Base-by-base conservation (phyloP, 1,139 yeast species). In the Candida tetrigidarum region DNA sequence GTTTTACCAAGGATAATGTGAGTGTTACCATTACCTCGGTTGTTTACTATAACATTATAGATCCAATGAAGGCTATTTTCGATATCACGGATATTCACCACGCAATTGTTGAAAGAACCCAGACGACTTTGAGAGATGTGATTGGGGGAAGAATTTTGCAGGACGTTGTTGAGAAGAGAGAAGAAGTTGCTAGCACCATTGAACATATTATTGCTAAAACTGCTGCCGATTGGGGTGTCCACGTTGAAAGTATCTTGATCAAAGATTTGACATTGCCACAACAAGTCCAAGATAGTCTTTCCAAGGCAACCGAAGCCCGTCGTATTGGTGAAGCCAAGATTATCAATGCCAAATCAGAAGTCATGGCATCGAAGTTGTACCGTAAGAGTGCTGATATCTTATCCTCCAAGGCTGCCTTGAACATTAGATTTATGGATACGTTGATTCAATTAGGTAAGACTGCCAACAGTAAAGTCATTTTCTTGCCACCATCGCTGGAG, bases 341-440 rank as follows among this genome's bases (percentile, higher is more conserved):
- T 57, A 84, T 85, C 59, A 82, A 83, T 52, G 91, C 91, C 30
- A 78, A 78, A 61, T 90, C 90, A 16, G 91, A 85, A 66, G 90
- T 84, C 44, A 91, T 85, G 63, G 73, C 83, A 58, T 90, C 91
- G 46, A 84, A 83, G 62, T 75, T 84, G 55, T 84, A 85, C 90
- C 76, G 92, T 68, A 81, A 83, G 64, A 90, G 91, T 23, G 89
- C 91, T 41, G 90, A 85, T 62, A 84, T 85, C 46, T 74, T 85
- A 59, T 86, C 88, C 28, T 82, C 88, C 35, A 83, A 83, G 55
- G 91, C 92, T 29, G 92, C 91, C 28, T 83, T 85, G 88, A 91
- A 85, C 69, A 85, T 85, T 59, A 71, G 92, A 63, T 85, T 85
- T 62, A 74, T 85, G 63, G 92, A 85, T 57, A 91, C 91, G n/a